Percentiles rank a stretch among this genome's conserved stretches.
Evolutionary conservation across 1,139 yeast species (phyloP).

Genomic region (Pneumocystis carinii): DNA sequence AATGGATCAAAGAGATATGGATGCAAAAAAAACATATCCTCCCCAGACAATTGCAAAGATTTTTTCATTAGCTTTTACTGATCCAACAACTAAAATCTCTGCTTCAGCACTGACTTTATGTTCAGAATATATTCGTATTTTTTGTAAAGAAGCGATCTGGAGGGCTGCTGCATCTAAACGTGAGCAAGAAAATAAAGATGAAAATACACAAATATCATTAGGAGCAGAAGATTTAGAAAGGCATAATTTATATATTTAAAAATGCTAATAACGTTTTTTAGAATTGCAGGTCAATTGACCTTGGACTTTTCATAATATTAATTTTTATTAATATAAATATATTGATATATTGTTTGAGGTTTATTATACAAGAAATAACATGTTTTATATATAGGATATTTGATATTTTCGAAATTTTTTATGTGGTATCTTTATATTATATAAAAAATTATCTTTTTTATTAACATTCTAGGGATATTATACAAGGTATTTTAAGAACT

Average conservation of each 20-base stretch:
- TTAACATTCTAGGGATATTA: neutral
- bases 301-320: neutral
- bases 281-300: neutral
- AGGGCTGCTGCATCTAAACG: neutral
- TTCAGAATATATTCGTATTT: conserved; percentile 1
- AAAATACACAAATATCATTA: neutral
- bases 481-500: neutral
- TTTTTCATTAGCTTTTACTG: neutral
- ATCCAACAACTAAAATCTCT: neutral
- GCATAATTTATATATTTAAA: neutral
- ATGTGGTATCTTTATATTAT: too few relatives aligned
- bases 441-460: neutral
- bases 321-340: neutral
- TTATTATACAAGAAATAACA: too few relatives aligned
- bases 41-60: neutral
- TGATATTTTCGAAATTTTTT: too few relatives aligned
- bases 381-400: too few relatives aligned
- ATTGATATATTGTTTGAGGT: neutral
- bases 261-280: neutral
- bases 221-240: neutral
- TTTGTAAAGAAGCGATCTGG: neutral
- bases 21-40: neutral
- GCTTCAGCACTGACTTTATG: neutral
- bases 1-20: neutral
- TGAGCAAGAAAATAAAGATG: neutral